A percentile compares a stretch with the other conserved stretches of the same genome.
phyloP scores from a whole-genome alignment of 108 stramenopile genomes.

The Nitzschia palea region DNA sequence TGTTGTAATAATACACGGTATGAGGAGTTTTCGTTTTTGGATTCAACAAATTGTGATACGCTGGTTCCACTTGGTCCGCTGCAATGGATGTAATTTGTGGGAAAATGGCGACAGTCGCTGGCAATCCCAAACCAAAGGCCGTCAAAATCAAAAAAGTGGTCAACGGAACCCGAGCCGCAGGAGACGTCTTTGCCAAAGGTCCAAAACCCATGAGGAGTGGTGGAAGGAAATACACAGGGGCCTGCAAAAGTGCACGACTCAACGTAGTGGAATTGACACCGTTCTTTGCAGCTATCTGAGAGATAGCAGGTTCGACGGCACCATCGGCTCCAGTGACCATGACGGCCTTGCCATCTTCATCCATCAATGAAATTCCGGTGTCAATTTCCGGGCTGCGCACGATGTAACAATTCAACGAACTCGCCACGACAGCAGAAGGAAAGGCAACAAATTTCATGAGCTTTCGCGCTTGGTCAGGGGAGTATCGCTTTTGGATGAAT shows the following conservation, averaged over 20 bases:
- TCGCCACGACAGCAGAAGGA: slow-evolving; percentile 81
- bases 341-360: slow-evolving; percentile 47
- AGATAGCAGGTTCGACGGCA: slow-evolving; percentile 1
- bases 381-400: slow-evolving; percentile 85
- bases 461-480: slow-evolving; percentile 52
- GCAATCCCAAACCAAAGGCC: slow-evolving; percentile 83
- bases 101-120: slow-evolving; percentile 82
- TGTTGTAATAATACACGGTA: slow-evolving; percentile 71
- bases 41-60: slow-evolving; percentile 47
- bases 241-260: slow-evolving; percentile 78
- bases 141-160: slow-evolving; percentile 77
- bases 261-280: slow-evolving; percentile 79
- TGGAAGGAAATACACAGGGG: slow-evolving; percentile 84
- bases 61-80: slow-evolving; percentile 65
- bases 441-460: slow-evolving; percentile 83
- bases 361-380: slow-evolving; percentile 66
- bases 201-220: slow-evolving; percentile 52
- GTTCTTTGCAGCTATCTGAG: slow-evolving; percentile 61
- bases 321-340: slow-evolving; percentile 34
- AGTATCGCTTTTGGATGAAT: slow-evolving; percentile 62
- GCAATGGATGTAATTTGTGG: slow-evolving; percentile 76
- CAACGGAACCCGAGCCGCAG: slow-evolving; percentile 65
- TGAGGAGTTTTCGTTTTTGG: slow-evolving; percentile 50
- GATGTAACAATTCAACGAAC: slow-evolving; percentile 86
- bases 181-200: slow-evolving; percentile 42